Evolutionary conservation across 2,329 filamentous ascomycete genomes (phyloP), one percentile per base, ranked within the genome.

Genomic region (Orbilia ellipsospora): DNA sequence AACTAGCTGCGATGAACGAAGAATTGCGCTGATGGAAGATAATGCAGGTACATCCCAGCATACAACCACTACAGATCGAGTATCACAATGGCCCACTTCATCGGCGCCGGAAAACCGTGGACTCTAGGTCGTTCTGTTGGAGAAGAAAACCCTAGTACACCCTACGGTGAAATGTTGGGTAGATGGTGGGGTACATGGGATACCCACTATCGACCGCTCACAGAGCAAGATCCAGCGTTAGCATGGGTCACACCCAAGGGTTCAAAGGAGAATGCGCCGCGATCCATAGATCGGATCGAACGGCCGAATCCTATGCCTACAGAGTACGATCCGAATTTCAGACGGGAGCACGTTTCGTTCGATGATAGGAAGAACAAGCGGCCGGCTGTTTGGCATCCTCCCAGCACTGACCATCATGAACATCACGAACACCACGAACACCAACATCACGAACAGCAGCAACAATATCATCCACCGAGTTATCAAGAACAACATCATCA

Each of bases 111-210:
- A 67, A 99, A 99, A 84, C 95, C 95, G 0, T 99, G 95, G 95
- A 87, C 87, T 20, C 83, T 88, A 73, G 89, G 89, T 44, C 86
- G 90, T 78, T 81, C 86, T 56, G 84, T 85, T 7, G 84, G 85
- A 40, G 51, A 69, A 8, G 54, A 77, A 13, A 62, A 57, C 56
- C 87, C 87, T 36, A 83, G 84, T 55, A 86, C 86, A 1, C 89
- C 91, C 0, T 96, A 94, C 81, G 90, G 92, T 80, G 91, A 97
- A 83, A 90, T 98, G 84, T 84, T 93, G 50, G 90, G 89, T 73
- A 88, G 89, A 80, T 99, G 95, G 95, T 99, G 94, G 94, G 88
- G 93, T 52, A 91, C 96, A 50, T 96, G 96, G 81, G 94, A 98
- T 83, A 87, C 88, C 77, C 94, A 98, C 84, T 94, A 96, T 81